Conservation (phyloP, 1,284 basidiomycete species). For the Takashimella tepidaria region DNA sequence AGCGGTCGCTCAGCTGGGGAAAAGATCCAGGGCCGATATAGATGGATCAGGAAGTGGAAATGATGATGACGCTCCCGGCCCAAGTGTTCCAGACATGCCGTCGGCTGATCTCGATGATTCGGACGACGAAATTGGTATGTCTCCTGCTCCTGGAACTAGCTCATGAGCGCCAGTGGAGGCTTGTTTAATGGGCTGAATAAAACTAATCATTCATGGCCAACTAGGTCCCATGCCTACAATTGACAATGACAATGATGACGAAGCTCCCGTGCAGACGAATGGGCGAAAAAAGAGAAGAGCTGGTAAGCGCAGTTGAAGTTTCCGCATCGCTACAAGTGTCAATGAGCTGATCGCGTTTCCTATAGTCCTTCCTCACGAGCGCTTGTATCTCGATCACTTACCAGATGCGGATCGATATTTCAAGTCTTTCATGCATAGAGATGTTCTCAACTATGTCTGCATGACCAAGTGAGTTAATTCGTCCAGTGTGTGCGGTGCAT, state of each 20-base stretch:
- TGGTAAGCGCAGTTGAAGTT: slow-evolving; percentile 21
- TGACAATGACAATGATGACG: slow-evolving; percentile 14
- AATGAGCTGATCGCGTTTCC: background rate
- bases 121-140: slow-evolving; percentile 45
- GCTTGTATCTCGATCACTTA: slow-evolving; percentile 83
- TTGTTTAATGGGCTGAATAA: too few relatives aligned
- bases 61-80: background rate
- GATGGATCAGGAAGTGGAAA: background rate
- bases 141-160: too few relatives aligned
- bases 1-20: background rate
- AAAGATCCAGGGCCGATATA: slow-evolving; percentile 2
- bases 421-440: slow-evolving; percentile 98
- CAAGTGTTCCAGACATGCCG: slow-evolving; percentile 28
- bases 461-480: slow-evolving; percentile 67
- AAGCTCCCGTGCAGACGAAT: slow-evolving; percentile 11
- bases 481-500: background rate
- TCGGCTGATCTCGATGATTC: slow-evolving; percentile 36
- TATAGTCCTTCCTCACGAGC: slow-evolving; percentile 66
- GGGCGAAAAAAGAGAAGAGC: slow-evolving; percentile 41
- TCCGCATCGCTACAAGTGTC: background rate
- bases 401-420: slow-evolving; percentile 90
- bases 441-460: slow-evolving; percentile 79
- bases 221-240: slow-evolving; percentile 24
- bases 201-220: too few relatives aligned
- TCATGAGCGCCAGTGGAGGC: too few relatives aligned